These are phyloP conservation scores for Pisolithus albus DNA, from an alignment of 768 basidiomycete genomes.

Conservation along the genomic window DNA sequence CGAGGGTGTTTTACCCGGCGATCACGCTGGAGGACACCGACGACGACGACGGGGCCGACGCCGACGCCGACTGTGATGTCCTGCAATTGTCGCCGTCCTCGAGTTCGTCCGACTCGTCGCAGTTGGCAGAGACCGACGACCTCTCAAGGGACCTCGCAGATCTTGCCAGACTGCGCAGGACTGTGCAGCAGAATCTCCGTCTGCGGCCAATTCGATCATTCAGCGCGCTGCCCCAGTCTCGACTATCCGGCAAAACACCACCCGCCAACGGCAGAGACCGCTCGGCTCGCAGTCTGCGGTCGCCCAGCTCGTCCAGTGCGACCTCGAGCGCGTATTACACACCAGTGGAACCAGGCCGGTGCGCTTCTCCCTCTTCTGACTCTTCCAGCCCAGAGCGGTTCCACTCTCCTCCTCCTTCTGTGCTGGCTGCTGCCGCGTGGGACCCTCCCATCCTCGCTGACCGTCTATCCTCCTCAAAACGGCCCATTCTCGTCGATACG, in stretches of 20 bases:
- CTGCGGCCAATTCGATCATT: conserved; percentile 69
- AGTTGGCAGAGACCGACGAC: conserved; percentile 38
- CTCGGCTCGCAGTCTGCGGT: conserved; percentile 18
- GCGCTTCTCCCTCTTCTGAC: conserved; percentile 15
- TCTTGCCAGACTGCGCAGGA: conserved; percentile 63
- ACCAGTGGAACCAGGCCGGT: conserved; percentile 33
- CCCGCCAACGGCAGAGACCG: conserved; percentile 5
- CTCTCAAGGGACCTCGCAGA: conserved; percentile 60
- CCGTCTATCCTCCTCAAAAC: conserved; percentile 41
- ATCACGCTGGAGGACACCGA: conserved; percentile 25
- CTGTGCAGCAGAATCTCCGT: conserved; percentile 69
- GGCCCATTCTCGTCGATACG: conserved; percentile 77
- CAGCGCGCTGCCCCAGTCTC: conserved; percentile 42
- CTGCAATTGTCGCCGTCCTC: conserved; percentile 16
- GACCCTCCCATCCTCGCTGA: conserved; percentile 41
- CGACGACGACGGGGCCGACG: conserved; percentile 29
- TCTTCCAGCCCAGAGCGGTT: conserved; percentile 15
- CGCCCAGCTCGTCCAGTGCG: conserved; percentile 39
- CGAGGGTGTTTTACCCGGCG: conserved; percentile 27
- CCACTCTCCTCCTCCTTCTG: conserved; percentile 12
- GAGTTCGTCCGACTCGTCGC: conserved; percentile 12
- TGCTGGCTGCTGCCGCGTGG: conserved; percentile 31
- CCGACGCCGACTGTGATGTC: conserved; percentile 30
- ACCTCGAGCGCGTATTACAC: conserved; percentile 47
- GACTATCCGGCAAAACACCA: conserved; percentile 5